These are phyloP conservation scores for Arthrobotrys sphaeroides DNA, from an alignment of 2,329 filamentous ascomycete genomes.

Conservation along the genomic window DNA sequence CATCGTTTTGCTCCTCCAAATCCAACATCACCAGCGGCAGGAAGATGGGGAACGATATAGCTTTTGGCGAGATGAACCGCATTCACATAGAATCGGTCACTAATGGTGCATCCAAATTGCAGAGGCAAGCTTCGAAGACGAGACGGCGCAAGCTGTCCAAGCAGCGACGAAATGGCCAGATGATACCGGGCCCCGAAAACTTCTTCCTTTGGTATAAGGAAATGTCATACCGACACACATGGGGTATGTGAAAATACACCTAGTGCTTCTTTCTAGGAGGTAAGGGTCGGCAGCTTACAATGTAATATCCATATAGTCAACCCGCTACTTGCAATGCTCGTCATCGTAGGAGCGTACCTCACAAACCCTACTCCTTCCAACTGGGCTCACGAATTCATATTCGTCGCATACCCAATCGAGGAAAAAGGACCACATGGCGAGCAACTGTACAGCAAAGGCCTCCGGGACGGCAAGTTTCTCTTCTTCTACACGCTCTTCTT, in stretches of 20 bases:
- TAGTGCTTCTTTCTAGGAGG: not conserved
- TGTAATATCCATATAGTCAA: constrained; percentile 60
- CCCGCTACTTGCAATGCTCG: constrained; percentile 73
- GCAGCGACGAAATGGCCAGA: constrained; percentile 49
- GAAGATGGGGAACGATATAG: not conserved
- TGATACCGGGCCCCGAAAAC: constrained; percentile 49
- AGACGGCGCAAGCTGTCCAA: constrained; percentile 56
- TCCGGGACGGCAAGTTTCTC: constrained; percentile 85
- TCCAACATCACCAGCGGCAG: not conserved
- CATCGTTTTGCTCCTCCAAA: not conserved
- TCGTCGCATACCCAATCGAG: constrained; percentile 79
- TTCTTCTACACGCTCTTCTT: constrained; percentile 88
- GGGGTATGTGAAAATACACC: constrained; percentile 53
- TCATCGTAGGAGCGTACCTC: constrained; percentile 75
- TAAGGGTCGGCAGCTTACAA: not conserved
- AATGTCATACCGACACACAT: constrained; percentile 58
- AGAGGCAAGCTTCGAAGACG: constrained; percentile 56
- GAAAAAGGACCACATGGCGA: constrained; percentile 64
- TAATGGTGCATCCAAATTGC: constrained; percentile 17
- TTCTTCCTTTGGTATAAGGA: constrained; percentile 57
- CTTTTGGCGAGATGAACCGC: constrained; percentile 30
- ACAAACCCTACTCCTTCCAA: constrained; percentile 81
- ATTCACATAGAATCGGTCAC: constrained; percentile 12
- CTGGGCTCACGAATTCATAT: constrained; percentile 81
- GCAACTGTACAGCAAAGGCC: constrained; percentile 80